phyloP scores from a whole-genome alignment of 164 flowering plant genomes.

The Kingdonia uniflora region DNA sequence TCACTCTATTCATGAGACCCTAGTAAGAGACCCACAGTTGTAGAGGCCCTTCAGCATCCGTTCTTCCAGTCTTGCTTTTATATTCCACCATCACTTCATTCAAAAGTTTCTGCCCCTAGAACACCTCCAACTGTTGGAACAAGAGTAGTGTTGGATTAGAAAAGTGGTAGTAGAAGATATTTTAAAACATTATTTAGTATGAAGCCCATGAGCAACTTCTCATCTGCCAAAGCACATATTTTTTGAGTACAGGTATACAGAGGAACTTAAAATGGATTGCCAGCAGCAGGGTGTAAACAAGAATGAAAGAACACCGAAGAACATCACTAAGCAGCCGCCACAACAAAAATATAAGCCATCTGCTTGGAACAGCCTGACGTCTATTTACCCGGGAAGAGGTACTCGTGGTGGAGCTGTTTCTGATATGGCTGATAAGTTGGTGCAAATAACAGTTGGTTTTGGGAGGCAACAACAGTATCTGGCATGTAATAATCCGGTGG shows the following conservation, averaged over 20 bases:
- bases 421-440: conserved; percentile 53
- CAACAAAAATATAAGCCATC: conserved; percentile 41
- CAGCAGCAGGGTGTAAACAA: conserved; percentile 43
- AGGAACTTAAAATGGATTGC: conserved; percentile 63
- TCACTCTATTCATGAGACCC: conserved; percentile 3
- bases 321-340: conserved; percentile 23
- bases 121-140: conserved; percentile 79
- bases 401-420: conserved; percentile 22
- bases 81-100: conserved; percentile 84
- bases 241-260: conserved; percentile 53
- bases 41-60: conserved; percentile 5
- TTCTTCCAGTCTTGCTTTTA: conserved; percentile 49
- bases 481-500: neutral
- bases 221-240: conserved; percentile 35
- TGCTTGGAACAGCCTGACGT: conserved; percentile 36
- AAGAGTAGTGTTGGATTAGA: conserved; percentile 39
- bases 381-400: conserved; percentile 8
- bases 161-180: conserved; percentile 27
- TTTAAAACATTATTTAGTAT: conserved; percentile 28
- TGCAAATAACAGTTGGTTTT: conserved; percentile 33
- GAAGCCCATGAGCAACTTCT: conserved; percentile 29
- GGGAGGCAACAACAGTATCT: conserved; percentile 9
- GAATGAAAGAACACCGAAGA: conserved; percentile 35
- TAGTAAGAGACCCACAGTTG: neutral
- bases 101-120: conserved; percentile 37